Base-by-base conservation (phyloP, 306 rosid genomes). In the Pyrus pyrifolia region DNA sequence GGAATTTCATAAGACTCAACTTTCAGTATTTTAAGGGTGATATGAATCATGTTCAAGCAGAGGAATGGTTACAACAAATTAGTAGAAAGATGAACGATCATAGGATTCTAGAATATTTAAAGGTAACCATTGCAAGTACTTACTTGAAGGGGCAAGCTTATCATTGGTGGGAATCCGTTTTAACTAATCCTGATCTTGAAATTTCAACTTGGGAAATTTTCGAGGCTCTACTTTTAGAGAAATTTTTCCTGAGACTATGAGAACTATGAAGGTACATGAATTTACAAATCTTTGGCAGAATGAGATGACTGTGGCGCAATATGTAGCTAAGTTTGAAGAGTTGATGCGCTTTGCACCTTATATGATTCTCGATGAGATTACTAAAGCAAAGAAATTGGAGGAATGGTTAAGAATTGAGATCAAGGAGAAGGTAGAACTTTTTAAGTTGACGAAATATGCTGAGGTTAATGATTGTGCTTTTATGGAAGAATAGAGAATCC, bases 41-140 rank as follows among this genome's bases (percentile, higher is more conserved):
- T 5, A 5, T 1, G 5, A 31, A 31, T 5, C 35, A 1, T 3
- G 4, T 30, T 4, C 33, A 31, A 31, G 35, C 6, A 5, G 35
- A 31, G 35, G 35, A 31, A 31, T 31, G 35, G 35, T 31, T 31
- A 31, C 1, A 5, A 5, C 35, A 31, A 5, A 31, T 31, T 5
- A 31, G 5, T 5, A 31, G 35, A 33, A 33, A 33, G 7, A 5
- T 33, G 38, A 33, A 33, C 5, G 38, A 33, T 5, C 7, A 33
- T 0, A 33, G 0, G 38, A 6, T 33, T 33, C 1, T 0, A 1
- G 1, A 45, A 45, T 2, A 45, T 45, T 3, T 45, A 0, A 45
- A 45, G 11, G 52, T 45, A 13, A 45, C 14, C 2, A 11, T 45
- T 45, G 11, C 52, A 11, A 11, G 52, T 45, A 45, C 52, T 10